phyloP scores from a whole-genome alignment of 441 rosid species.

The Lepidium campestre region DNA sequence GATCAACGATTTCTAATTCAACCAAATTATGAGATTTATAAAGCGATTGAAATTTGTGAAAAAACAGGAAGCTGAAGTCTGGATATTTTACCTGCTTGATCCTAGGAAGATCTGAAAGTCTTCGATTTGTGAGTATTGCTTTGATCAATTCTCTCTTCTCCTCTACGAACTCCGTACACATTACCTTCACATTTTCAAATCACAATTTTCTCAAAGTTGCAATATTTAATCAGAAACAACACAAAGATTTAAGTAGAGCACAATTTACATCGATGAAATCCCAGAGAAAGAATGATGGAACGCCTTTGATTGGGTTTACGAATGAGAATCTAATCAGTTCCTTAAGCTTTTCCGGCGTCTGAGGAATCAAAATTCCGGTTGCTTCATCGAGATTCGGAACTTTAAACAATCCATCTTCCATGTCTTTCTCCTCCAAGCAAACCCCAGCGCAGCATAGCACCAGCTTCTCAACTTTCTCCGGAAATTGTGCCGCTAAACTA shows the following conservation, averaged over 20 bases:
- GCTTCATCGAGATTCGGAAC: conserved; percentile 62
- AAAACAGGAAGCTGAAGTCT: not conserved
- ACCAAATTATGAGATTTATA: not conserved
- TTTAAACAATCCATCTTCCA: conserved; percentile 52
- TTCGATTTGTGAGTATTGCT: conserved; percentile 41
- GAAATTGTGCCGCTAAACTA: conserved; percentile 54
- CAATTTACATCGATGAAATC: conserved; percentile 60
- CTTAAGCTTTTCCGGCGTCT: conserved; percentile 56
- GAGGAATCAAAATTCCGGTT: conserved; percentile 47
- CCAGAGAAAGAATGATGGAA: conserved; percentile 53
- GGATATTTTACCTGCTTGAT: conserved; percentile 42
- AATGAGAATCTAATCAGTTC: conserved; percentile 50
- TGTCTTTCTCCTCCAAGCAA: conserved; percentile 68
- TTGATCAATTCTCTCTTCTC: conserved; percentile 60
- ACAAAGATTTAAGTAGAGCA: too few species aligned
- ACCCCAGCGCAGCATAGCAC: conserved; percentile 68
- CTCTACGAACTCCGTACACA: conserved; percentile 52
- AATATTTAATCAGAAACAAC: not conserved
- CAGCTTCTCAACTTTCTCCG: conserved; percentile 45
- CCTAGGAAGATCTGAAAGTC: conserved; percentile 47
- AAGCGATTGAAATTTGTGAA: too few species aligned
- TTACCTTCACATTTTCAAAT: conserved; percentile 33
- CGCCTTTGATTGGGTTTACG: conserved; percentile 42
- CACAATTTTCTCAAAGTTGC: not conserved
- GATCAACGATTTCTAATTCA: conserved; percentile 39